Conservation (phyloP, 495 filamentous ascomycete genomes). For the Podospora conica region DNA sequence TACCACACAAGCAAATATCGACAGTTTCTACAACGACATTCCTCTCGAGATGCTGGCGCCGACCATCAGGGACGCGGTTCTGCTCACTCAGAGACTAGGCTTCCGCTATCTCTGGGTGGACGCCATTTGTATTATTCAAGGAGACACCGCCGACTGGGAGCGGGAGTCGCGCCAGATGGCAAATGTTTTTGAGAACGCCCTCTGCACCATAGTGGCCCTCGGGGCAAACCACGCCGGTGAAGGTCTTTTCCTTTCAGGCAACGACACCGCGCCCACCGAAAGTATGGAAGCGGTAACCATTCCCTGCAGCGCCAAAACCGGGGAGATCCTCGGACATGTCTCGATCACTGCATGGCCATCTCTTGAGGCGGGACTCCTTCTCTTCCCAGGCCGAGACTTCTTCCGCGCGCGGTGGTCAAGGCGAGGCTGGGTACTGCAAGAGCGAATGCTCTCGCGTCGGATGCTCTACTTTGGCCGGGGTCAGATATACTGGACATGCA, state of each 20-base stretch:
- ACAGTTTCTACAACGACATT: background rate
- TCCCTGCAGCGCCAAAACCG: background rate
- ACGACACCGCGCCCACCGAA: background rate
- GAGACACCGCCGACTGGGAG: background rate
- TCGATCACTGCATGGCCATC: background rate
- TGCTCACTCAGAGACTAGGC: background rate
- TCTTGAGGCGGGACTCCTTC: background rate
- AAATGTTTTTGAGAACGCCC: background rate
- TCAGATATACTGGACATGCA: background rate
- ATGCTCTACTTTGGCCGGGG: background rate
- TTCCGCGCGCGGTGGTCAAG: background rate
- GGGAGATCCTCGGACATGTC: background rate
- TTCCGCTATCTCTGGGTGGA: constrained; percentile 1
- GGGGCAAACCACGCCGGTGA: background rate
- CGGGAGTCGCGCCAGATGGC: background rate
- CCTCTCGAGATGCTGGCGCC: background rate
- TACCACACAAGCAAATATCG: too few relatives aligned
- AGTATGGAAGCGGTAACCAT: background rate
- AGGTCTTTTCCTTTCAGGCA: background rate
- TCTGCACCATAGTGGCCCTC: background rate
- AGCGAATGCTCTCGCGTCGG: background rate
- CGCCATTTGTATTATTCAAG: background rate
- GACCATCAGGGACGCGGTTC: background rate
- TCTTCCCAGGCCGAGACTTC: background rate
- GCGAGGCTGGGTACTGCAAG: background rate